These are phyloP conservation scores for Corylus heterophylla DNA, from an alignment of 306 rosid genomes.

Conservation along the genomic window DNA sequence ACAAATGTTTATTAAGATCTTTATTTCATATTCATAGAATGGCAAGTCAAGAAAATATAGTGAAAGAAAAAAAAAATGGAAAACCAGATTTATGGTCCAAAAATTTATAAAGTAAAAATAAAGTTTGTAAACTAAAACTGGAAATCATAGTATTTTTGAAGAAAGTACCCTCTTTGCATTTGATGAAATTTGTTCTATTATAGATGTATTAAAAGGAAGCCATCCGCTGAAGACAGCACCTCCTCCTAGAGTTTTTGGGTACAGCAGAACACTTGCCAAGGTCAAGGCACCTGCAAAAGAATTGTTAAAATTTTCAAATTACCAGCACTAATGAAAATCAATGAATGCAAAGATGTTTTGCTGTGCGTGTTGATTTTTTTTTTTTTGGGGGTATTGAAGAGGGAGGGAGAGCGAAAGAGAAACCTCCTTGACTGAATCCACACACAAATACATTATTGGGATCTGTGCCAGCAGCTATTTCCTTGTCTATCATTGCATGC, in stretches of 20 bases:
- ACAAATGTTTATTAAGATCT: not conserved
- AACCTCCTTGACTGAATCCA: conserved; percentile 97
- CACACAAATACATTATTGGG: conserved; percentile 81
- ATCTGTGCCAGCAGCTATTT: conserved; percentile 71
- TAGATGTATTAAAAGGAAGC: conserved; percentile 77
- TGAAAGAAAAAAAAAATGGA: not conserved
- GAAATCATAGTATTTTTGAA: conserved; percentile 1
- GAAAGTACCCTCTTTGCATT: conserved; percentile 73
- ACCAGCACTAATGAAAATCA: conserved; percentile 4
- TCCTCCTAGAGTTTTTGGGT: conserved; percentile 90
- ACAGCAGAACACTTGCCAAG: conserved; percentile 77
- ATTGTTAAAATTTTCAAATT: conserved; percentile 12
- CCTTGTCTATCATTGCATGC: conserved; percentile 81
- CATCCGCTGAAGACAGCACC: conserved; percentile 90
- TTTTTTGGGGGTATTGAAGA: not conserved
- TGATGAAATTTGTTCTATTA: conserved; percentile 46
- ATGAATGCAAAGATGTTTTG: not conserved
- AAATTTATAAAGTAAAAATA: not conserved
- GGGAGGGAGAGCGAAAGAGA: conserved; percentile 17
- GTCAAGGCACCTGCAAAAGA: conserved; percentile 74
- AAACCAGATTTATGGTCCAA: not conserved
- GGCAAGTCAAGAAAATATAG: not conserved
- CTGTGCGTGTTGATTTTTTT: not conserved
- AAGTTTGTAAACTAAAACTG: not conserved
- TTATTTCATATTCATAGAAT: not conserved